Conservation (phyloP, 2,329 filamentous ascomycete species). For the Diplodia intermedia region DNA sequence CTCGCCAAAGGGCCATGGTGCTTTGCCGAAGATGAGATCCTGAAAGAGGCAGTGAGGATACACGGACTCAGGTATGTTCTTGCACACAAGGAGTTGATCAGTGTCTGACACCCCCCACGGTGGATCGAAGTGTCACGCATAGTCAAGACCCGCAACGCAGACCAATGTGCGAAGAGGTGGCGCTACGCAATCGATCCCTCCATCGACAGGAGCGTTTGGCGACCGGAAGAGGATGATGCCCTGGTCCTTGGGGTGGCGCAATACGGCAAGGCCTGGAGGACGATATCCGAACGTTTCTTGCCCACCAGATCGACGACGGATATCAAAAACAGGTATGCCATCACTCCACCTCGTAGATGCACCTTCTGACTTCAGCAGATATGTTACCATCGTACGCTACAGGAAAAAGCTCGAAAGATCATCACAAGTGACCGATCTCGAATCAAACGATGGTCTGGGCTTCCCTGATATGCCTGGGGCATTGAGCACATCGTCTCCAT, state of each 20-base stretch:
- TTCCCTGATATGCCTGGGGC: neutral
- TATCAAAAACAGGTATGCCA: slow-evolving; percentile 22
- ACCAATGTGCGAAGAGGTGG: slow-evolving; percentile 23
- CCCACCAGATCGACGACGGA: slow-evolving; percentile 15
- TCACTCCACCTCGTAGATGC: neutral
- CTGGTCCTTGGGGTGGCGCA: neutral
- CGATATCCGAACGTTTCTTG: neutral
- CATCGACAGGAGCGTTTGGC: slow-evolving; percentile 1
- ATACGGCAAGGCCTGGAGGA: slow-evolving; percentile 5
- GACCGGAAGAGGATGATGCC: neutral
- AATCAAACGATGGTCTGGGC: neutral
- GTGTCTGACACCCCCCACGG: neutral
- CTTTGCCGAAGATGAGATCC: slow-evolving; percentile 12
- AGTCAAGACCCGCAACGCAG: slow-evolving; percentile 7
- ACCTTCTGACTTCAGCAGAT: neutral
- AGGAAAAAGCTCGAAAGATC: neutral
- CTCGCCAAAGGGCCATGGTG: slow-evolving; percentile 32
- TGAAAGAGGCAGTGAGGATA: slow-evolving; percentile 2
- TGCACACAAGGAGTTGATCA: accelerated
- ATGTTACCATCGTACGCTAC: neutral
- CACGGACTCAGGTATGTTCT: slow-evolving; percentile 4
- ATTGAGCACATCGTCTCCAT: neutral
- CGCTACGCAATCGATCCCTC: slow-evolving; percentile 11
- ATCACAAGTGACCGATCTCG: neutral
- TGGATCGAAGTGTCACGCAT: slow-evolving; percentile 13